phyloP scores from a whole-genome alignment of 2,329 filamentous ascomycete species.

The Periconia macrospinosa region DNA sequence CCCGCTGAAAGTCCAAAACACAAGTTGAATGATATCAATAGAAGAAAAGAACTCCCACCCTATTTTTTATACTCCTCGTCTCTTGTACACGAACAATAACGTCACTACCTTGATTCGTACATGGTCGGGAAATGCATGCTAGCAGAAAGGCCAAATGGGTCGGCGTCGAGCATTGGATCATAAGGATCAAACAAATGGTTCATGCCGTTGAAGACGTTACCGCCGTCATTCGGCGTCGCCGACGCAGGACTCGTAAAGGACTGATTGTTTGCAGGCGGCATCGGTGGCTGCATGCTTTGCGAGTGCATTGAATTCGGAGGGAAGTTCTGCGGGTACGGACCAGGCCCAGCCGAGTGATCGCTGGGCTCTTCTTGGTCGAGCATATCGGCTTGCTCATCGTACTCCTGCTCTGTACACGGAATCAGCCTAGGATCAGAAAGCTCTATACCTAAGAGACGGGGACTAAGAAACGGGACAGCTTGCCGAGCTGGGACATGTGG shows the following conservation, averaged over 20 bases:
- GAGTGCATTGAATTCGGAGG: conserved; percentile 52
- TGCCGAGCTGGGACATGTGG: conserved; percentile 94
- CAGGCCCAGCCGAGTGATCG: conserved; percentile 68
- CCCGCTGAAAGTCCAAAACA: conserved; percentile 25
- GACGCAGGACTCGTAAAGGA: conserved; percentile 37
- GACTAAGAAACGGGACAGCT: conserved; percentile 62
- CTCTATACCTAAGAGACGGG: conserved; percentile 52
- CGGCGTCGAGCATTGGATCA: conserved; percentile 86
- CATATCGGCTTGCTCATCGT: conserved; percentile 86
- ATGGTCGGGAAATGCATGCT: conserved; percentile 93
- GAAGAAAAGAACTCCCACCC: background rate
- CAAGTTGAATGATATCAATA: background rate
- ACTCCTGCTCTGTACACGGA: conserved; percentile 86
- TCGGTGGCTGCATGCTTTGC: conserved; percentile 42
- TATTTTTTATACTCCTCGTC: conserved; percentile 16
- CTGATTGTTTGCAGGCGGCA: conserved; percentile 40
- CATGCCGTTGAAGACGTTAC: conserved; percentile 46
- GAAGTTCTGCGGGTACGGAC: conserved; percentile 62
- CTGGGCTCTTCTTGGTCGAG: conserved; percentile 75
- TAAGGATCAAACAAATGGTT: conserved; percentile 68
- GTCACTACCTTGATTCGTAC: conserved; percentile 53
- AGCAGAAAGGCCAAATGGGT: conserved; percentile 89
- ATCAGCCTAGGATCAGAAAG: conserved; percentile 71
- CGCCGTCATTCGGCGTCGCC: conserved; percentile 36
- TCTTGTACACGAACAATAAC: conserved; percentile 4